A percentile compares a stretch with the other conserved stretches of the same genome.
Conservation (phyloP, 768 basidiomycete species). For the Symmetrospora coprosmae region DNA sequence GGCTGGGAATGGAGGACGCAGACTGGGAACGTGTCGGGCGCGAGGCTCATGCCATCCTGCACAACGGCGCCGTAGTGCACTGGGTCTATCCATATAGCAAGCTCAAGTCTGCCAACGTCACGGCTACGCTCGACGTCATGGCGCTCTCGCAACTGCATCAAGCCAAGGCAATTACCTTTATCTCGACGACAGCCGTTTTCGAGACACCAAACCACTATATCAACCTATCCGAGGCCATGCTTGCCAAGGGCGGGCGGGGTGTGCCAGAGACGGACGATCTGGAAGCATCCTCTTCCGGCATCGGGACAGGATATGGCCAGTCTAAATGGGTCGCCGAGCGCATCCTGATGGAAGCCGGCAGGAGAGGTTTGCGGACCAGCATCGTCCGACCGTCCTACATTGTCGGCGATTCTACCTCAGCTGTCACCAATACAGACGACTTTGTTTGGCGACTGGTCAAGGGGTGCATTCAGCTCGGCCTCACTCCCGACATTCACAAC, state of each 20-base stretch:
- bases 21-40: slow-evolving; percentile 54
- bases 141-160: slow-evolving; percentile 54
- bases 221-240: slow-evolving; percentile 59
- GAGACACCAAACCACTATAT: slow-evolving; percentile 77
- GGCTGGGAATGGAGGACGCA: slow-evolving; percentile 55
- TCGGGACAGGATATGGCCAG: slow-evolving; percentile 91
- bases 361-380: slow-evolving; percentile 65
- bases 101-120: slow-evolving; percentile 78
- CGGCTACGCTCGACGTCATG: slow-evolving; percentile 70
- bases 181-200: slow-evolving; percentile 88
- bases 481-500: slow-evolving; percentile 94
- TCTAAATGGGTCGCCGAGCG: slow-evolving; percentile 98
- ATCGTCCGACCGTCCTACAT: slow-evolving; percentile 91
- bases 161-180: slow-evolving; percentile 70
- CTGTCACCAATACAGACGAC: slow-evolving; percentile 96
- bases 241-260: slow-evolving; percentile 45
- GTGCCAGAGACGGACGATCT: slow-evolving; percentile 77
- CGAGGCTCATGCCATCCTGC: slow-evolving; percentile 69
- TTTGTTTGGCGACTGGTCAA: slow-evolving; percentile 97
- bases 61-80: slow-evolving; percentile 96
- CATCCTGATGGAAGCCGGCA: slow-evolving; percentile 76
- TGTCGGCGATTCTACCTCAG: slow-evolving; percentile 75
- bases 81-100: slow-evolving; percentile 98
- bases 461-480: slow-evolving; percentile 94
- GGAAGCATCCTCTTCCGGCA: slow-evolving; percentile 57